A percentile compares a stretch with the other conserved stretches of the same genome.
Conservation (phyloP, 2,329 filamentous ascomycete species). For the Arthrobotrys megalospora region DNA sequence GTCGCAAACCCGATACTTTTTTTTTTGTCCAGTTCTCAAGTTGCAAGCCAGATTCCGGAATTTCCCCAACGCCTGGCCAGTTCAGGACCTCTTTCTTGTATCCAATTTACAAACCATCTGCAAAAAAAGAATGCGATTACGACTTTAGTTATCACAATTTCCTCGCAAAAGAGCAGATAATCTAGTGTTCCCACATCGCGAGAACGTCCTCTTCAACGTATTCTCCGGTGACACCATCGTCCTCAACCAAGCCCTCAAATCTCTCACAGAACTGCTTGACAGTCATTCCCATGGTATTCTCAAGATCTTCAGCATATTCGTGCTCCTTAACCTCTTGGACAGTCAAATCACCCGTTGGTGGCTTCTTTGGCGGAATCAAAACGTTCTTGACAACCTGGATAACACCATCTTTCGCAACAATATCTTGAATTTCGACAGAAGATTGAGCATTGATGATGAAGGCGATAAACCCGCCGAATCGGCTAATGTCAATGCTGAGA, state of each 20-base stretch:
- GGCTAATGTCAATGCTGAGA: conserved; percentile 79
- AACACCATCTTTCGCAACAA: conserved; percentile 82
- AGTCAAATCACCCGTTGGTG: conserved; percentile 23
- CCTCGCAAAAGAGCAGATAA: neutral
- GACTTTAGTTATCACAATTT: neutral
- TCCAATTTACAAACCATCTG: neutral
- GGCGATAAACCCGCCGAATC: conserved; percentile 77
- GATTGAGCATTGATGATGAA: conserved; percentile 83
- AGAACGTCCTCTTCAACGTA: conserved; percentile 47
- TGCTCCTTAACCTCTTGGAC: neutral
- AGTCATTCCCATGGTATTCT: conserved; percentile 42
- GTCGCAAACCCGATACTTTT: neutral
- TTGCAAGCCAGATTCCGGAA: conserved; percentile 17
- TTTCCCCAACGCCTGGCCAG: conserved; percentile 6
- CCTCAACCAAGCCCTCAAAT: conserved; percentile 50
- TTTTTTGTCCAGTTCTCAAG: neutral
- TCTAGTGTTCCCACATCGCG: conserved; percentile 33
- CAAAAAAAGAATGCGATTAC: neutral
- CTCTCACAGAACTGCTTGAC: conserved; percentile 40
- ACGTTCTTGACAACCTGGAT: conserved; percentile 82
- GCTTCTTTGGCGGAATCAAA: conserved; percentile 78
- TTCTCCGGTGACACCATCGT: conserved; percentile 36
- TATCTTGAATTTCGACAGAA: conserved; percentile 78
- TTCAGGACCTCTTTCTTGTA: neutral
- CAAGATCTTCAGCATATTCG: conserved; percentile 8